phyloP scores from a whole-genome alignment of 805 yeast species.

The Grigorovia yakushimaensis region DNA sequence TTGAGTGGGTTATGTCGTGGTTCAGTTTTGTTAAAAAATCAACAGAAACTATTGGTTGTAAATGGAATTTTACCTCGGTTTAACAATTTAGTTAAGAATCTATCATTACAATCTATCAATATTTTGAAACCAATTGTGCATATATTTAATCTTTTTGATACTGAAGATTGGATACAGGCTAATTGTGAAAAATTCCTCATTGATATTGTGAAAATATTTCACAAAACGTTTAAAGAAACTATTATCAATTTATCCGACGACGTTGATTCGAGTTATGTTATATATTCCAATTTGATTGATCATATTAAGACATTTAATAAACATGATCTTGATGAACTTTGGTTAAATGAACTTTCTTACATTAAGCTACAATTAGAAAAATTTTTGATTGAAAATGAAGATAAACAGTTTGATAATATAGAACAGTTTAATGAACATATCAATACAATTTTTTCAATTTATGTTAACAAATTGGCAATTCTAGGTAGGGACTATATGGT shows the following conservation, averaged over 20 bases:
- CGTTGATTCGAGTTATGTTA: slow-evolving; percentile 5
- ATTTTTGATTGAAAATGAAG: slow-evolving; percentile 15
- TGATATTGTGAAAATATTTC: slow-evolving; percentile 11
- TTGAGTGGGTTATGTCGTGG: slow-evolving; percentile 26
- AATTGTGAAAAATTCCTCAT: slow-evolving; percentile 17
- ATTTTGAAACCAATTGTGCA: slow-evolving; percentile 17
- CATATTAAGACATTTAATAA: slow-evolving; percentile 15
- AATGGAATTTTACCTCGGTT: slow-evolving; percentile 18
- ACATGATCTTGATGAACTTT: slow-evolving; percentile 17
- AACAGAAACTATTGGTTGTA: slow-evolving; percentile 14
- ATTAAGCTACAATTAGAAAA: slow-evolving; percentile 16
- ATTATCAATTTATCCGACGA: slow-evolving; percentile 7
- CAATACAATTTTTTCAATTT: slow-evolving; percentile 14
- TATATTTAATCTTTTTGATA: slow-evolving; percentile 17
- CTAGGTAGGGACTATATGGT: slow-evolving; percentile 21
- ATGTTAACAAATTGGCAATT: slow-evolving; percentile 21
- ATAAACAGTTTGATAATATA: neutral
- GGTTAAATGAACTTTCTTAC: slow-evolving; percentile 17
- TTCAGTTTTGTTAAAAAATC: slow-evolving; percentile 16
- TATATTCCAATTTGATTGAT: slow-evolving; percentile 13
- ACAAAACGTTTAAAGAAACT: slow-evolving; percentile 16
- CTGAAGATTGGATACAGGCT: slow-evolving; percentile 26
- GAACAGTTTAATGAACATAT: slow-evolving; percentile 6
- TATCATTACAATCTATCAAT: slow-evolving; percentile 17
- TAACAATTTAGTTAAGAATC: slow-evolving; percentile 13